Evolutionary conservation across 345 rosid genomes (phyloP), one percentile per base, ranked within the genome.

Genomic region (Hirschfeldia incana): DNA sequence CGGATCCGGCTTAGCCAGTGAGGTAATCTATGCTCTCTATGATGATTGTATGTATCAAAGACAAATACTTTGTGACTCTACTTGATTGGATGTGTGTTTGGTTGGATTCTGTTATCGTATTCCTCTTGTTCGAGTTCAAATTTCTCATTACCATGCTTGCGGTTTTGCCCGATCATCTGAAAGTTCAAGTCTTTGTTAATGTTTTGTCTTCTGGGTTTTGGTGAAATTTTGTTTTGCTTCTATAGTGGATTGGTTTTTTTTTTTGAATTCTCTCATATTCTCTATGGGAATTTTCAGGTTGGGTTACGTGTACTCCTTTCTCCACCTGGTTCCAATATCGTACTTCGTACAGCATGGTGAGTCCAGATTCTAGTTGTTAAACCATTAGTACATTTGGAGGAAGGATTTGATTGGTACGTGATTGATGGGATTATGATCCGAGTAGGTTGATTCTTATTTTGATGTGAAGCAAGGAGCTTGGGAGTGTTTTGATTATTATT

Each of bases 261-360:
- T 21, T 21, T 21, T 21, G 21, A 21, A 21, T 21, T 21, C 21
- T 21, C 21, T 21, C 21, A 21, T 21, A 21, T 21, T 21, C 21
- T 21, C 16, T 16, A 5, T 68, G 42, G 65, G 55, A 30, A 46
- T 5, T 68, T 21, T 42, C 83, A 95, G 98, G 97, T 86, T 42
- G 97, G 99, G n/a, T 70, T 95, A 74, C 86, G 80, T 69, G 78
- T 93, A 83, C 90, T 95, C 55, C 89, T 93, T 73, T 83, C 60
- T 77, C 98, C 94, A 3, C 53, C 90, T 60, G 77, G 85, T 75
- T 89, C 98, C 72, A 89, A 88, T 70, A 49, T 89, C 70, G 89
- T 95, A 55, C 78, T 88, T 74, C 90, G 96, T 49, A 89, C 98
- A 8, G 94, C 98, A 1, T 93, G 97, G 97, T 93, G 21, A 21